These are phyloP conservation scores for Spergularia azorica DNA, from an alignment of 179 eudicot genomes.

Conservation along the genomic window DNA sequence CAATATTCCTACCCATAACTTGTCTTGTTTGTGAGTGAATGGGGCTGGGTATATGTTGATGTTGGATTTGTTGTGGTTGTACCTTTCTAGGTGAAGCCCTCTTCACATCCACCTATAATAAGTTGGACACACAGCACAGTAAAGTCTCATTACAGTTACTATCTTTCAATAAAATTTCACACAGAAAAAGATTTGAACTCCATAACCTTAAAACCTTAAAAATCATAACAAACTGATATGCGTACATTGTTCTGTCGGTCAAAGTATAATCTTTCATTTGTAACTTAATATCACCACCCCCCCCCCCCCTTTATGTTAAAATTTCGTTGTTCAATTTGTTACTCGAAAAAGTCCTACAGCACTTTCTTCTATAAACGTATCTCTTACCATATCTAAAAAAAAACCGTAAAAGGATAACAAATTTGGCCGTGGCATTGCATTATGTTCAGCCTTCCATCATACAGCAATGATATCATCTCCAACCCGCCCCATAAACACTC, in stretches of 20 bases:
- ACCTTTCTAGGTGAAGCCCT: constrained; percentile 72
- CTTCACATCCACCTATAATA: constrained; percentile 80
- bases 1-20: constrained; percentile 24
- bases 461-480: neutral
- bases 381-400: too few species aligned
- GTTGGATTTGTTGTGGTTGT: constrained; percentile 37
- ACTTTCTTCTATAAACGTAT: too few species aligned
- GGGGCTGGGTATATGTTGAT: constrained; percentile 32
- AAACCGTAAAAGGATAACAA: neutral
- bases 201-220: neutral
- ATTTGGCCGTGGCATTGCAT: neutral
- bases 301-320: too few species aligned
- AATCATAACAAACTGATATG: neutral
- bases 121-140: neutral
- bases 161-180: neutral
- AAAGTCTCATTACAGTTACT: neutral
- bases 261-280: neutral
- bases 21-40: constrained; percentile 30
- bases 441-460: neutral
- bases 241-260: neutral
- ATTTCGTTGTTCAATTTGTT: neutral
- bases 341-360: neutral
- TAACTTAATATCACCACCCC: neutral
- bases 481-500: neutral
- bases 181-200: neutral